A percentile compares a stretch with the other conserved stretches of the same genome.
Conservation (phyloP, 345 rosid species). For the Arabidopsis arenosa region DNA sequence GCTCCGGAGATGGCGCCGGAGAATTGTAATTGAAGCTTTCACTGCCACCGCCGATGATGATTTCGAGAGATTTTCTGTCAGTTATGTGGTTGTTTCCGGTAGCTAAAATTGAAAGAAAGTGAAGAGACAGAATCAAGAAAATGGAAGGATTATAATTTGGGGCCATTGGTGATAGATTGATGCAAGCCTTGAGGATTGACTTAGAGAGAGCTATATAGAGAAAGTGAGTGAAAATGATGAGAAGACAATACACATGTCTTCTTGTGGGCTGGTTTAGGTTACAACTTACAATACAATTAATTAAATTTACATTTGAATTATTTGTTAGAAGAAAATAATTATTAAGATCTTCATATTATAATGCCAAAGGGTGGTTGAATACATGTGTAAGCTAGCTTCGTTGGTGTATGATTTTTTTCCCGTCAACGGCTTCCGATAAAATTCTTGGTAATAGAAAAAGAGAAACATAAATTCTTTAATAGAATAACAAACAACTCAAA, state of each 20-base stretch:
- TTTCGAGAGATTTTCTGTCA: conserved; percentile 37
- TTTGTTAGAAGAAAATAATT: conserved; percentile 1
- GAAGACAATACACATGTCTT: conserved; percentile 41
- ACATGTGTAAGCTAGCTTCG: conserved; percentile 38
- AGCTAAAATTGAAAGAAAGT: conserved; percentile 17
- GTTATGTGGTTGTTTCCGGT: conserved; percentile 26
- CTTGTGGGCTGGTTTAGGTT: conserved; percentile 4
- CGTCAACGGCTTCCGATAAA: not conserved
- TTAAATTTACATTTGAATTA: conserved; percentile 18
- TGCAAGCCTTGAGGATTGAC: conserved; percentile 25
- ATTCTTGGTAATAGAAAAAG: not conserved
- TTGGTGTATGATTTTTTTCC: not conserved
- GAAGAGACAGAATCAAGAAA: conserved; percentile 35
- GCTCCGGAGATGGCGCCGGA: conserved; percentile 28
- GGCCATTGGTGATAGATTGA: conserved; percentile 24
- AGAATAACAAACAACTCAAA: too few relatives aligned
- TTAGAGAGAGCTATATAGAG: conserved; percentile 8
- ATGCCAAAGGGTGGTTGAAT: conserved; percentile 35
- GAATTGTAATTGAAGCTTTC: conserved; percentile 1
- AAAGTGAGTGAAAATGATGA: not conserved
- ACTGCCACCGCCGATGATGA: conserved; percentile 39
- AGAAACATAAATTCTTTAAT: not conserved
- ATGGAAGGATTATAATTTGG: not conserved
- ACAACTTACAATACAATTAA: not conserved
- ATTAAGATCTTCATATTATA: conserved; percentile 6